Percentiles rank a stretch among this genome's conserved stretches.
Conservation (phyloP, 805 yeast genomes). For the Candida silvicultrix region DNA sequence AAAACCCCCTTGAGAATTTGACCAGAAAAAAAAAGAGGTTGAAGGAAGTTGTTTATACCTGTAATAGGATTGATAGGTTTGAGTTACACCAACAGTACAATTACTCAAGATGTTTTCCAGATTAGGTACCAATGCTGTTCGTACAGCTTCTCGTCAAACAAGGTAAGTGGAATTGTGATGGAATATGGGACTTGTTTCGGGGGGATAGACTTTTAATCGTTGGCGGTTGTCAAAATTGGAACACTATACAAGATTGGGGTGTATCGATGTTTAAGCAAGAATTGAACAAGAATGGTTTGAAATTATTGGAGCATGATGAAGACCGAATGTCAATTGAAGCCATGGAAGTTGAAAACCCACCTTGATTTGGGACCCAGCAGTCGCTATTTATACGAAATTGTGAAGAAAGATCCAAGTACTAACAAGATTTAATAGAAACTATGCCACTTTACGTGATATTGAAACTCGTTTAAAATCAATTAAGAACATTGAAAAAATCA, state of each 20-base stretch:
- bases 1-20: slow-evolving; percentile 8
- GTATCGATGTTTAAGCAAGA: too few species aligned
- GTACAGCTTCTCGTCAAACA: slow-evolving; percentile 24
- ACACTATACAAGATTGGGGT: background rate
- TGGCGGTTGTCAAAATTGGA: too few species aligned
- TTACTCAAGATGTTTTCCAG: slow-evolving; percentile 19
- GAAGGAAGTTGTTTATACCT: background rate
- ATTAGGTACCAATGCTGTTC: slow-evolving; percentile 25
- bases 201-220: too few species aligned
- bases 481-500: slow-evolving; percentile 97
- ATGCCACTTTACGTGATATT: slow-evolving; percentile 98
- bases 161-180: slow-evolving; percentile 11
- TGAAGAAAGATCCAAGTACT: too few species aligned
- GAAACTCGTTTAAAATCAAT: slow-evolving; percentile 97
- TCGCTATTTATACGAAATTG: too few species aligned
- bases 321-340: background rate
- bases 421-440: slow-evolving; percentile 51
- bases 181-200: background rate
- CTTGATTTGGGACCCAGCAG: too few species aligned
- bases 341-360: too few species aligned
- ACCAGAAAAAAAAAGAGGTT: background rate
- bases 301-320: background rate
- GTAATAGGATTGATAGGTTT: background rate
- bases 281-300: background rate
- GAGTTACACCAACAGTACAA: background rate